Conservation (phyloP, 2,329 filamentous ascomycete species). For the Botrytis squamosa region DNA sequence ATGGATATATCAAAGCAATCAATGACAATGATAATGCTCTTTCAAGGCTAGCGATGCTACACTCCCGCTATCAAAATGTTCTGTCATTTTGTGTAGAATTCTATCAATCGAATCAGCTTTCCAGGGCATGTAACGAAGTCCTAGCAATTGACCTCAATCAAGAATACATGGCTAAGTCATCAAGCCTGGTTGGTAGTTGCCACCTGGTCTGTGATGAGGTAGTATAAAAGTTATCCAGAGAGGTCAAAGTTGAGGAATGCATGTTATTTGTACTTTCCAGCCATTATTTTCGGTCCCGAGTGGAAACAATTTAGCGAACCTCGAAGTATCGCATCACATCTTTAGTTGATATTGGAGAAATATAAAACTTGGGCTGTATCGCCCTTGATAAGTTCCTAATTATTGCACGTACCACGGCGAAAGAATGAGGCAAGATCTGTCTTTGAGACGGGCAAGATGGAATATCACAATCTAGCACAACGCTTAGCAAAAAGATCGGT, state of each 20-base stretch:
- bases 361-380: neutral
- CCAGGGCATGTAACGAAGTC: neutral
- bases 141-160: neutral
- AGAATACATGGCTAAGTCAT: neutral
- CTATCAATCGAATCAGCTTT: neutral
- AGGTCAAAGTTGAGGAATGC: no score
- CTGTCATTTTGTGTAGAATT: neutral
- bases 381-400: neutral
- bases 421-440: fast-evolving
- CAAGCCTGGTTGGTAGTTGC: neutral
- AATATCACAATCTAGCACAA: neutral
- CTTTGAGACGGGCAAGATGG: neutral
- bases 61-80: neutral
- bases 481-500: fast-evolving
- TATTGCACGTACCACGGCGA: neutral
- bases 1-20: neutral
- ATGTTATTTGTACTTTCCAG: neutral
- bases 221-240: neutral
- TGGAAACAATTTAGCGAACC: neutral
- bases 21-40: neutral
- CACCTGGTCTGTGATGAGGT: neutral
- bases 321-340: neutral
- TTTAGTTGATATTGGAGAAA: neutral
- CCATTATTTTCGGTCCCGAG: neutral
- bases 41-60: neutral